Conservation (phyloP, 495 filamentous ascomycete genomes). For the Parmelia sp. region DNA sequence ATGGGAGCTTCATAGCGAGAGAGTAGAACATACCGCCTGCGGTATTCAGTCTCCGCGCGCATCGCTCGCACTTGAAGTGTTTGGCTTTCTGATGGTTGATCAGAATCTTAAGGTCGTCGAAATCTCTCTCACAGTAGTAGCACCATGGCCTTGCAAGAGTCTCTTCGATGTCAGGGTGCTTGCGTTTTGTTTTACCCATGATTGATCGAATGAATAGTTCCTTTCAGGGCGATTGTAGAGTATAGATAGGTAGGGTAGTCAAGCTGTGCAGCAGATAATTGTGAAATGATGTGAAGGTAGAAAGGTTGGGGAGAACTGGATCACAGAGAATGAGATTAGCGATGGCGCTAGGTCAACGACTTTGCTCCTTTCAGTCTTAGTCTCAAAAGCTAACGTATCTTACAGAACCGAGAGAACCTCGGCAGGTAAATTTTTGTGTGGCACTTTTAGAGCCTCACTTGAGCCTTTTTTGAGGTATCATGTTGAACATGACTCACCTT, state of each 20-base stretch:
- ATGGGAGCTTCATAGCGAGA: not conserved
- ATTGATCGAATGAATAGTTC: not conserved
- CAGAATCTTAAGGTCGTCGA: slow-evolving; percentile 92
- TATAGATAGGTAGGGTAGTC: not conserved
- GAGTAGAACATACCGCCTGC: slow-evolving; percentile 68
- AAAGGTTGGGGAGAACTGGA: not conserved
- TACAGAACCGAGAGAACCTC: too few species aligned
- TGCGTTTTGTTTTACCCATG: slow-evolving; percentile 84
- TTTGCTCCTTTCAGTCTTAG: not conserved
- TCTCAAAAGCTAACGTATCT: not conserved
- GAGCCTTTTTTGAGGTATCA: too few species aligned
- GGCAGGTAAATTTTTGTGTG: too few species aligned
- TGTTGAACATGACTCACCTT: too few species aligned
- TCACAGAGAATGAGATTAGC: not conserved
- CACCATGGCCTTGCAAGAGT: slow-evolving; percentile 86
- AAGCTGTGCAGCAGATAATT: not conserved
- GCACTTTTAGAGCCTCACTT: too few species aligned
- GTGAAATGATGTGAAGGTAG: not conserved
- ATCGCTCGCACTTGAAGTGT: slow-evolving; percentile 95
- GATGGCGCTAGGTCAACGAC: not conserved
- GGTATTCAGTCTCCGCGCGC: slow-evolving; percentile 80
- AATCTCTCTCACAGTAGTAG: slow-evolving; percentile 98
- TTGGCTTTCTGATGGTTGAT: slow-evolving; percentile 97
- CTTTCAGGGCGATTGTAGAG: not conserved
- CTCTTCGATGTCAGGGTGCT: slow-evolving; percentile 79